Percentiles rank a stretch among this genome's conserved stretches.
phyloP scores from a whole-genome alignment of 768 basidiomycete species.

The Pleurotus djamor region DNA sequence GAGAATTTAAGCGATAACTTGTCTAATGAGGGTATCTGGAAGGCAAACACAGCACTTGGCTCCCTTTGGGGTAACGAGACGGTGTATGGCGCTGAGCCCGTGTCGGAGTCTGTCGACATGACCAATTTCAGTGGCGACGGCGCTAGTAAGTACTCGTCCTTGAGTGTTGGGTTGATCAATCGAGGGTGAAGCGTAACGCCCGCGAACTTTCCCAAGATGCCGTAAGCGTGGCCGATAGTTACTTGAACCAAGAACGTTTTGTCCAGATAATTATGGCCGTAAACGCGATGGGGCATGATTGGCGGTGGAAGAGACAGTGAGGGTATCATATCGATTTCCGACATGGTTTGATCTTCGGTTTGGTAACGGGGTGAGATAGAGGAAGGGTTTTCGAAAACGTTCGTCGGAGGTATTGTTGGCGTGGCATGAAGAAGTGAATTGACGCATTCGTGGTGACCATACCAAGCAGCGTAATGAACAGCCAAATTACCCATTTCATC shows the following conservation, averaged over 20 bases:
- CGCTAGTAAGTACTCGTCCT: conserved; percentile 64
- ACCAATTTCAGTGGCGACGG: conserved; percentile 91
- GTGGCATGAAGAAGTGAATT: conserved; percentile 52
- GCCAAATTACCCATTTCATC: conserved; percentile 88
- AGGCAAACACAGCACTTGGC: conserved; percentile 71
- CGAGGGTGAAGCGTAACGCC: conserved; percentile 73
- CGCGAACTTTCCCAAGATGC: conserved; percentile 26
- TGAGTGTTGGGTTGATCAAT: conserved; percentile 65
- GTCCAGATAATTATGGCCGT: conserved; percentile 95
- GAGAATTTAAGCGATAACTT: conserved; percentile 87
- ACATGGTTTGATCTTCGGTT: conserved; percentile 37
- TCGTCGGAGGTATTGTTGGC: conserved; percentile 22
- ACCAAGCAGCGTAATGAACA: conserved; percentile 96
- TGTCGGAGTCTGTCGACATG: conserved; percentile 85
- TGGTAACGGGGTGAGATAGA: conserved; percentile 40
- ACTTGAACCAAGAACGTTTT: conserved; percentile 84
- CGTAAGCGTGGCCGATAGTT: conserved; percentile 69
- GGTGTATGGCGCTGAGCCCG: conserved; percentile 85
- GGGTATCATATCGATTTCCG: conserved; percentile 90
- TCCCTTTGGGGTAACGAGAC: conserved; percentile 83
- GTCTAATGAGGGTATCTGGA: conserved; percentile 79
- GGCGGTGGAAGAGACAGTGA: conserved; percentile 95
- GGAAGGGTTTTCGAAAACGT: conserved; percentile 17
- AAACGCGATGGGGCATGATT: conserved; percentile 96
- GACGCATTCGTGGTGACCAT: conserved; percentile 77